A percentile compares a stretch with the other conserved stretches of the same genome.
Evolutionary conservation across 805 yeast species (phyloP).

Genomic region (Ogataea siamensis): DNA sequence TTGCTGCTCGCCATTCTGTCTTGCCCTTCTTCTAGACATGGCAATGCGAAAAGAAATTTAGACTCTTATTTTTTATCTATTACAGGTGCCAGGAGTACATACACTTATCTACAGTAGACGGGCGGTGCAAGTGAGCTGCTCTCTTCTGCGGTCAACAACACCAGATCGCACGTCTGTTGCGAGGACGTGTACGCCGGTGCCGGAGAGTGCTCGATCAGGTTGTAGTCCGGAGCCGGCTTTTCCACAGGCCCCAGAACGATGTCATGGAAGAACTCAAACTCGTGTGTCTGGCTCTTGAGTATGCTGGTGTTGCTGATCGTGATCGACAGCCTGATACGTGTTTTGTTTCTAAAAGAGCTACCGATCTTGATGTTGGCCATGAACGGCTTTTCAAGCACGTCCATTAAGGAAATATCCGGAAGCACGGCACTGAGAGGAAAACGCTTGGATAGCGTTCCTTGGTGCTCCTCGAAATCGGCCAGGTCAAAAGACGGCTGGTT

Average conservation of each 20-base stretch:
- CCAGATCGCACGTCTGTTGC: conserved; percentile 16
- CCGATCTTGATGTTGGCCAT: conserved; percentile 19
- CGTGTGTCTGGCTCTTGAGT: conserved; percentile 2
- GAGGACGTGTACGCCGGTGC: conserved; percentile 19
- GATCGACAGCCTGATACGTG: conserved; percentile 8
- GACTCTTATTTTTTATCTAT: neutral
- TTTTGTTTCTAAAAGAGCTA: conserved; percentile 14
- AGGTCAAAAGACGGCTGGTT: conserved; percentile 18
- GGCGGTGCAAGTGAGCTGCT: conserved; percentile 6
- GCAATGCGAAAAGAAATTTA: neutral
- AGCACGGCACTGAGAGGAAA: conserved; percentile 12
- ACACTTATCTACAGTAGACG: conserved; percentile 3
- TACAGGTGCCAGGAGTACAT: conserved; percentile 9
- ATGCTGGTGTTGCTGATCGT: conserved; percentile 9
- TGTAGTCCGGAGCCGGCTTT: conserved; percentile 16
- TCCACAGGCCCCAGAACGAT: conserved; percentile 14
- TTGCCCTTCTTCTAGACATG: conserved; percentile 29
- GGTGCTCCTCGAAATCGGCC: conserved; percentile 9
- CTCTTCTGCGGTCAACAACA: conserved; percentile 8
- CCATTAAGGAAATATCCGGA: conserved; percentile 8
- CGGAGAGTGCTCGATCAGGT: conserved; percentile 12
- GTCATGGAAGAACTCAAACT: conserved; percentile 14
- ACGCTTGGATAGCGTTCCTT: conserved; percentile 5
- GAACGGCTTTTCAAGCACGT: conserved; percentile 12
- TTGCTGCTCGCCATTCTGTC: conserved; percentile 10